phyloP scores from a whole-genome alignment of 1,284 basidiomycete genomes.

The Ceratobasidium theobromae region DNA sequence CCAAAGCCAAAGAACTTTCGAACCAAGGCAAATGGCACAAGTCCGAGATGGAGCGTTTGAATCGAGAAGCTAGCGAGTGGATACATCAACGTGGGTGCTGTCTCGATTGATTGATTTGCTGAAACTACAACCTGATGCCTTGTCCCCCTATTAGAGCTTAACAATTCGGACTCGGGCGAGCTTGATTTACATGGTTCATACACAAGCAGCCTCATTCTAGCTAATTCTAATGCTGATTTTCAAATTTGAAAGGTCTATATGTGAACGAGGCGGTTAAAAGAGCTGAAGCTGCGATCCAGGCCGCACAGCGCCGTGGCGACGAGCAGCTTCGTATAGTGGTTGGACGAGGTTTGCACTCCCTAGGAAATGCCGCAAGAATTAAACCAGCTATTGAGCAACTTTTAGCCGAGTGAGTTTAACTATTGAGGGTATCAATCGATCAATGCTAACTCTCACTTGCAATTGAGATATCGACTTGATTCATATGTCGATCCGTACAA shows the following conservation, averaged over 20 bases:
- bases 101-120: too few relatives aligned
- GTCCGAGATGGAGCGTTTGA: slow-evolving; percentile 73
- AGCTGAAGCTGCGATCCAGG: slow-evolving; percentile 66
- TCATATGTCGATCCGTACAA: too few relatives aligned
- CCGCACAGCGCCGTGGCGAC: slow-evolving; percentile 66
- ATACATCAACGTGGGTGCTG: slow-evolving; percentile 68
- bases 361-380: slow-evolving; percentile 78
- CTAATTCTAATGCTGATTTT: slow-evolving; percentile 42
- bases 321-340: slow-evolving; percentile 81
- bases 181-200: slow-evolving; percentile 61
- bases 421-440: too few relatives aligned
- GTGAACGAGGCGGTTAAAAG: slow-evolving; percentile 85
- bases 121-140: too few relatives aligned
- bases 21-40: slow-evolving; percentile 82
- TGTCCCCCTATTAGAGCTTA: not conserved
- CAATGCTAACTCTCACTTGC: too few relatives aligned
- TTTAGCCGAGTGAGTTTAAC: slow-evolving; percentile 69
- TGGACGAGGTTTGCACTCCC: slow-evolving; percentile 79
- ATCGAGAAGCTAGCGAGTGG: slow-evolving; percentile 84
- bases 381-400: slow-evolving; percentile 90
- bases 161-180: slow-evolving; percentile 53
- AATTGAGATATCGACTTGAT: too few relatives aligned
- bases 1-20: slow-evolving; percentile 78
- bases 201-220: not conserved
- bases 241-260: slow-evolving; percentile 61